A percentile compares a stretch with the other conserved stretches of the same genome.
Evolutionary conservation across 495 filamentous ascomycete genomes (phyloP).

Genomic region (Daldinia concentrica): DNA sequence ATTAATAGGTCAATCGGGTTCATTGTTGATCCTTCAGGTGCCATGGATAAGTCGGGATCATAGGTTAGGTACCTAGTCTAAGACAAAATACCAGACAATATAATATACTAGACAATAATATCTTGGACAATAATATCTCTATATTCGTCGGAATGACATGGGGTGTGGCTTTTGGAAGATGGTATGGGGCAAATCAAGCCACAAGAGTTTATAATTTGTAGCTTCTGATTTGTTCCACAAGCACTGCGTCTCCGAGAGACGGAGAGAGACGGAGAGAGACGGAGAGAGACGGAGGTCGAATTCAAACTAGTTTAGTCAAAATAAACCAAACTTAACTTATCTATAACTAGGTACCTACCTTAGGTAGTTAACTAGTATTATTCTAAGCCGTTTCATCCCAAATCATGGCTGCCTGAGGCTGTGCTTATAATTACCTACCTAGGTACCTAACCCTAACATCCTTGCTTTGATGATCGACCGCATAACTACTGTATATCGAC

Average conservation of each 20-base stretch:
- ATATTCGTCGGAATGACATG: neutral
- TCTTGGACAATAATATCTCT: neutral
- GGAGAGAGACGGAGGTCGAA: neutral
- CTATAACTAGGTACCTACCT: too few relatives aligned
- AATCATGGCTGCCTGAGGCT: neutral
- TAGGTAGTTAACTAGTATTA: too few relatives aligned
- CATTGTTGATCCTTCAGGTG: neutral
- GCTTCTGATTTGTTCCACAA: neutral
- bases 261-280: too few relatives aligned
- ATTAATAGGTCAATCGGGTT: constrained; percentile 64
- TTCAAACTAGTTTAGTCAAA: neutral
- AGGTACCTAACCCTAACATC: too few relatives aligned
- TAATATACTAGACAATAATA: too few relatives aligned
- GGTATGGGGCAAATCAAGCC: neutral
- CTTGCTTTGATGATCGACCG: constrained; percentile 29
- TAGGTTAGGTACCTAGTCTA: too few relatives aligned
- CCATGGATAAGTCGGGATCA: neutral
- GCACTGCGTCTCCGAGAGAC: neutral
- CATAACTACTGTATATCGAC: constrained; percentile 16
- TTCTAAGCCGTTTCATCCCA: too few relatives aligned
- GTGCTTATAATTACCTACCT: constrained; percentile 26
- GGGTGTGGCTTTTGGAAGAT: neutral
- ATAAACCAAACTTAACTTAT: too few relatives aligned
- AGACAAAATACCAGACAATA: neutral
- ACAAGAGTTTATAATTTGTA: neutral